Evolutionary conservation across 306 rosid genomes (phyloP).

Genomic region (Vigna angularis): DNA sequence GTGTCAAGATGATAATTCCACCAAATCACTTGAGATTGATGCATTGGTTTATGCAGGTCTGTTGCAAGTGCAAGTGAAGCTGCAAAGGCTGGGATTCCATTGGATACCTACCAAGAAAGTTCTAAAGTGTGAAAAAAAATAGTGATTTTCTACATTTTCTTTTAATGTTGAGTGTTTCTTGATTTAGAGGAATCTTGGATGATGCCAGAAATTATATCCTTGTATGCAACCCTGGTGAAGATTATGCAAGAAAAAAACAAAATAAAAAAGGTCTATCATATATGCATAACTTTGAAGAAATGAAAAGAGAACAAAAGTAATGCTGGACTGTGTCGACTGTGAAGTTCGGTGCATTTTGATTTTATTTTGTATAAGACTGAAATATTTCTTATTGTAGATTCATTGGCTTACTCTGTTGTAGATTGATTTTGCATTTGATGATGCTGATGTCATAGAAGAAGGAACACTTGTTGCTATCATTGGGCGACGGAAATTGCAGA

Average conservation of each 20-base stretch:
- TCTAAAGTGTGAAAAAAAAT: constrained; percentile 58
- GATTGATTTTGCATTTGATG: constrained; percentile 96
- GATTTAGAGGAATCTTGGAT: constrained; percentile 40
- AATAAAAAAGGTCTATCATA: not conserved
- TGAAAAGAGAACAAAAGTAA: not conserved
- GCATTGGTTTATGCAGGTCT: constrained; percentile 54
- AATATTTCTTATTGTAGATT: constrained; percentile 32
- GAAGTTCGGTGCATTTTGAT: constrained; percentile 19
- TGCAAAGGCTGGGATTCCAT: constrained; percentile 68
- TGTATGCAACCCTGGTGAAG: constrained; percentile 40
- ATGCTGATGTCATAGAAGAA: constrained; percentile 90
- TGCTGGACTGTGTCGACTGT: constrained; percentile 30
- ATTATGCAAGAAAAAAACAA: constrained; percentile 22
- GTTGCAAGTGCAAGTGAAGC: constrained; percentile 65
- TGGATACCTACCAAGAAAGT: constrained; percentile 53
- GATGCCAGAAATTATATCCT: constrained; percentile 33
- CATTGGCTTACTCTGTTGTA: constrained; percentile 61
- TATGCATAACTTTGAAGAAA: constrained; percentile 19
- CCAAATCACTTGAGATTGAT: constrained; percentile 14
- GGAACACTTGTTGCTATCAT: constrained; percentile 76
- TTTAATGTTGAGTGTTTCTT: constrained; percentile 43
- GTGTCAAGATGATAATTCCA: constrained; percentile 25
- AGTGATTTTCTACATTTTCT: constrained; percentile 42
- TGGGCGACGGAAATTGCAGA: constrained; percentile 64
- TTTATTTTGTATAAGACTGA: constrained; percentile 7